These are phyloP conservation scores for Favolaschia claudopus DNA, from an alignment of 768 basidiomycete species.

Conservation along the genomic window DNA sequence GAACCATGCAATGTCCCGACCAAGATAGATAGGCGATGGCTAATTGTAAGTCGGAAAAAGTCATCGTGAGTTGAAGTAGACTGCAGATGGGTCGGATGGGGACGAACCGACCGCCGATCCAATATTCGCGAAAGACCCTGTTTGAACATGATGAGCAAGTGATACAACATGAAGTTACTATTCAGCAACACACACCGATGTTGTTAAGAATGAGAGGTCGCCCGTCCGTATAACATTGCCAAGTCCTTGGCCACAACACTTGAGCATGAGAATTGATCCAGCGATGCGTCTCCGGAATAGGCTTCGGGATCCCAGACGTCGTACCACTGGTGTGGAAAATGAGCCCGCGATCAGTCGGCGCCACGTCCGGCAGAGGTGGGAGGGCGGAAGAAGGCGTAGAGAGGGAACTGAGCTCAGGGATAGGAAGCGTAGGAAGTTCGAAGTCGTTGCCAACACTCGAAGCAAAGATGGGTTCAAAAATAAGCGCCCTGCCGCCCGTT, in stretches of 20 bases:
- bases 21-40: constrained; percentile 27
- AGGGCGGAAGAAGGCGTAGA: neutral
- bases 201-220: constrained; percentile 5
- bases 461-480: constrained; percentile 1
- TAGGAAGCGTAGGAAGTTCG: neutral
- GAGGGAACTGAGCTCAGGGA: neutral
- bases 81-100: too few relatives aligned
- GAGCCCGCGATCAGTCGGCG: constrained; percentile 27
- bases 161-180: neutral
- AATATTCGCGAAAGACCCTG: constrained; percentile 10
- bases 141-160: neutral
- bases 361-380: neutral
- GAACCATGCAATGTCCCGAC: constrained; percentile 29
- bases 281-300: constrained; percentile 30
- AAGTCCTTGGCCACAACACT: neutral
- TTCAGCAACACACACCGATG: neutral
- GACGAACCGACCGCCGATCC: constrained; percentile 9
- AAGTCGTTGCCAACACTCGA: neutral
- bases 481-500: neutral
- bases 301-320: constrained; percentile 35
- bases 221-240: constrained; percentile 5
- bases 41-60: neutral
- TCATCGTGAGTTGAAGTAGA: neutral
- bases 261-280: constrained; percentile 11
- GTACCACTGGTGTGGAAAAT: constrained; percentile 40